Percentiles rank a stretch among this genome's conserved stretches.
These are phyloP conservation scores for Adansonia madagascariensis DNA, from an alignment of 441 rosid genomes.

Conservation along the genomic window DNA sequence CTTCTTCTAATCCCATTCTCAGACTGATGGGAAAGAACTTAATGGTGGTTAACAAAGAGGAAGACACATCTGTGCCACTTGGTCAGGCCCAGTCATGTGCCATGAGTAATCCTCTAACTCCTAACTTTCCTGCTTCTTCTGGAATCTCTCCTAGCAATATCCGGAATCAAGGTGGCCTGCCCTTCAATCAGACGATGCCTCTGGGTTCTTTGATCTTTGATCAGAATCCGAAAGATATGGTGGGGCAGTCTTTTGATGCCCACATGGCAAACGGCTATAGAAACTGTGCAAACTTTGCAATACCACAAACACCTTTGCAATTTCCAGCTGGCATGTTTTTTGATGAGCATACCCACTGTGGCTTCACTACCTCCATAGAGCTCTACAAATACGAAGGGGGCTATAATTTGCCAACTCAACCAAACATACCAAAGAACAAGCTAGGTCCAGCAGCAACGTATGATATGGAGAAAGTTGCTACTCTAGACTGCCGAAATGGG, in stretches of 20 bases:
- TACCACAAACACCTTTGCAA: slow-evolving; percentile 33
- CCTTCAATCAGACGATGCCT: slow-evolving; percentile 32
- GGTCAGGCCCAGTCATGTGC: slow-evolving; percentile 39
- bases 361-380: slow-evolving; percentile 37
- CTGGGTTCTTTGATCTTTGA: slow-evolving; percentile 37
- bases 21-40: slow-evolving; percentile 96
- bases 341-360: slow-evolving; percentile 28
- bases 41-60: slow-evolving; percentile 83
- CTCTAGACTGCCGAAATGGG: slow-evolving; percentile 28
- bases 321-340: slow-evolving; percentile 38
- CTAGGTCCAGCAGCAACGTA: slow-evolving; percentile 29
- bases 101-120: slow-evolving; percentile 34
- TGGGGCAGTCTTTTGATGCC: slow-evolving; percentile 37
- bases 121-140: slow-evolving; percentile 45
- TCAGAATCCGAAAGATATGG: slow-evolving; percentile 35
- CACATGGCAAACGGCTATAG: slow-evolving; percentile 36
- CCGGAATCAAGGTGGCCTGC: slow-evolving; percentile 34
- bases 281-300: slow-evolving; percentile 28
- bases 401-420: slow-evolving; percentile 30
- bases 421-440: slow-evolving; percentile 31
- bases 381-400: slow-evolving; percentile 35
- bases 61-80: slow-evolving; percentile 46
- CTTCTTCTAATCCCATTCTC: slow-evolving; percentile 73
- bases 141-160: slow-evolving; percentile 33
- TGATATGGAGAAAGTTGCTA: slow-evolving; percentile 30